Evolutionary conservation across 805 yeast genomes (phyloP).

Genomic region (Priceomyces melissophilus): DNA sequence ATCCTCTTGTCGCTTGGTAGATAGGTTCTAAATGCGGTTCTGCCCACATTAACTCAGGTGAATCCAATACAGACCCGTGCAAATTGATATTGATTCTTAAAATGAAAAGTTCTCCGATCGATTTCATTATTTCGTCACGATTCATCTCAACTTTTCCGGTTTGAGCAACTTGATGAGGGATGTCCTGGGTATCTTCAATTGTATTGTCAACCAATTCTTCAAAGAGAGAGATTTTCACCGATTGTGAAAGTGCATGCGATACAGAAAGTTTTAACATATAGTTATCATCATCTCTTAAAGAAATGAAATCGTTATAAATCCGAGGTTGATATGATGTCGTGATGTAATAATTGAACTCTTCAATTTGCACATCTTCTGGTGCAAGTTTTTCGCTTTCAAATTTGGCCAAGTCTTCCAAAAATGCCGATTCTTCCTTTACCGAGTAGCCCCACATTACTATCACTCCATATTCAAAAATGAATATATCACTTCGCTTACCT

Average conservation of each 20-base stretch:
- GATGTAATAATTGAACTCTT: slow-evolving; percentile 91
- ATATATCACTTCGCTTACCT: slow-evolving; percentile 75
- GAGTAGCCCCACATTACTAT: slow-evolving; percentile 95
- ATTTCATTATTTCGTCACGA: slow-evolving; percentile 92
- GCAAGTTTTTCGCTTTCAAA: slow-evolving; percentile 91
- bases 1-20: slow-evolving; percentile 95
- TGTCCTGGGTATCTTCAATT: slow-evolving; percentile 94
- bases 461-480: slow-evolving; percentile 95
- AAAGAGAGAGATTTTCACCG: slow-evolving; percentile 90
- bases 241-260: slow-evolving; percentile 93
- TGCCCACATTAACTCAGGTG: slow-evolving; percentile 98
- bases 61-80: slow-evolving; percentile 87
- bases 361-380: slow-evolving; percentile 87
- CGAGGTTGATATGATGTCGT: slow-evolving; percentile 94
- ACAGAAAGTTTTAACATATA: slow-evolving; percentile 91
- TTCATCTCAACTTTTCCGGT: slow-evolving; percentile 95
- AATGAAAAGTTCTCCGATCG: slow-evolving; percentile 93
- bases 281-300: slow-evolving; percentile 82
- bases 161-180: slow-evolving; percentile 92
- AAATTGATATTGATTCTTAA: slow-evolving; percentile 76
- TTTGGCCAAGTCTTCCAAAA: slow-evolving; percentile 78
- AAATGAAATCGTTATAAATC: slow-evolving; percentile 91
- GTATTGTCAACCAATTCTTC: slow-evolving; percentile 96
- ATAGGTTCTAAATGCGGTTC: slow-evolving; percentile 98
- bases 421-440: slow-evolving; percentile 75